phyloP scores from a whole-genome alignment of 768 basidiomycete species.

The Auriculariales sp. region DNA sequence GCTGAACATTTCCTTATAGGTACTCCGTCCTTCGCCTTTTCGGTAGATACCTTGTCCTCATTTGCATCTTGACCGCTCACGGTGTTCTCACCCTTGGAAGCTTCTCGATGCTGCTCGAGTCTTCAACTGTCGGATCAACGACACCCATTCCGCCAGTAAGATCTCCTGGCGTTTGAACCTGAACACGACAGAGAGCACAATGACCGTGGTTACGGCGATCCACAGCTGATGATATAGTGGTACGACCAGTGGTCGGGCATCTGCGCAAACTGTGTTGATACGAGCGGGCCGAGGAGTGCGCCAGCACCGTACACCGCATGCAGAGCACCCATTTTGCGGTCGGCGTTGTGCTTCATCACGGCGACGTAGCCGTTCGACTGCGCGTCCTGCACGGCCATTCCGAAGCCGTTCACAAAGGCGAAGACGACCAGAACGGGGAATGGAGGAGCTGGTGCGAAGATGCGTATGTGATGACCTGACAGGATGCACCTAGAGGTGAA shows the following conservation, averaged over 20 bases:
- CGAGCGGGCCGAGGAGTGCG: no score
- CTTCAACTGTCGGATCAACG: no score
- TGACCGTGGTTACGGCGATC: constrained; percentile 42
- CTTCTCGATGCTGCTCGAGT: no score
- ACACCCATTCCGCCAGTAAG: no score
- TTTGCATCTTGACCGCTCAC: no score
- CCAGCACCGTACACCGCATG: constrained; percentile 24
- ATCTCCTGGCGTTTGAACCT: constrained; percentile 54
- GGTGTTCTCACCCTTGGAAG: no score
- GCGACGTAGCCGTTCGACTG: constrained; percentile 33
- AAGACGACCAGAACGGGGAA: constrained; percentile 30
- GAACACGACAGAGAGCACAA: constrained; percentile 43
- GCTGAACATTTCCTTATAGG: constrained; percentile 15
- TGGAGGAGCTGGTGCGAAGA: constrained; percentile 28
- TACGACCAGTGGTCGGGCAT: constrained; percentile 48
- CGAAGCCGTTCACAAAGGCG: constrained; percentile 29
- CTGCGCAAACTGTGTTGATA: constrained; percentile 68
- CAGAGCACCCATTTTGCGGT: constrained; percentile 25
- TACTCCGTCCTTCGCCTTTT: no score
- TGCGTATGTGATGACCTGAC: constrained; percentile 18
- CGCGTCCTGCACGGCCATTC: constrained; percentile 31
- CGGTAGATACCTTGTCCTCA: no score
- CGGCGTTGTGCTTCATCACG: constrained; percentile 22
- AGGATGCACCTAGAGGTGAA: constrained; percentile 12
- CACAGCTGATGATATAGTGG: constrained; percentile 60